Conservation (phyloP, 371 early-diverging fungal genomes). For the Capillidium rhysosporum region DNA sequence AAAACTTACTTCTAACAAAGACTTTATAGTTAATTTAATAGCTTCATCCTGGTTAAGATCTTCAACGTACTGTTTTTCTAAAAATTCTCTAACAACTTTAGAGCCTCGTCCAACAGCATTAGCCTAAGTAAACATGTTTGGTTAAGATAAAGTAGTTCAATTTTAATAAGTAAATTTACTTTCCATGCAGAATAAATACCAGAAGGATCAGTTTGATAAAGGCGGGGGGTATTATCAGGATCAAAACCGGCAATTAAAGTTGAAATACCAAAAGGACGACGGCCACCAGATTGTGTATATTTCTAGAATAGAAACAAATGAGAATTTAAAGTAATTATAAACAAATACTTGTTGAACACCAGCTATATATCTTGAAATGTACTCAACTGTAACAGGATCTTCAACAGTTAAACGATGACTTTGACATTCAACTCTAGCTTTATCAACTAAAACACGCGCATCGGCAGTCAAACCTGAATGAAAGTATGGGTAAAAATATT, state of each 20-base stretch:
- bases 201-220: slow-evolving; percentile 98
- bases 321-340: neutral
- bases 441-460: slow-evolving; percentile 89
- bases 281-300: slow-evolving; percentile 98
- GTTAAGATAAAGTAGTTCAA: neutral
- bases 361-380: slow-evolving; percentile 94
- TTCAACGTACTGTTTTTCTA: slow-evolving; percentile 90
- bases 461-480: slow-evolving; percentile 76
- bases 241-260: slow-evolving; percentile 92
- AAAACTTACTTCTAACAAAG: slow-evolving; percentile 58
- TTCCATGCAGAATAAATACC: slow-evolving; percentile 99
- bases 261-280: slow-evolving; percentile 98
- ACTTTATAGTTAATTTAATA: slow-evolving; percentile 78
- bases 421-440: slow-evolving; percentile 95
- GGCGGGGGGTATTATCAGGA: slow-evolving; percentile 59
- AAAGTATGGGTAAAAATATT: neutral
- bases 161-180: slow-evolving; percentile 15
- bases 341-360: slow-evolving; percentile 74
- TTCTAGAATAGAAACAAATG: slow-evolving; percentile 27
- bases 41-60: slow-evolving; percentile 58
- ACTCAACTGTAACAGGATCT: slow-evolving; percentile 95
- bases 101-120: slow-evolving; percentile 92
- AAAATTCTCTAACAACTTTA: slow-evolving; percentile 90
- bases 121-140: slow-evolving; percentile 22
- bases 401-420: slow-evolving; percentile 90